Percentiles rank a stretch among this genome's conserved stretches.
Evolutionary conservation across 169 alveolate species (phyloP).

Genomic region (Plasmodium billcollinsi): DNA sequence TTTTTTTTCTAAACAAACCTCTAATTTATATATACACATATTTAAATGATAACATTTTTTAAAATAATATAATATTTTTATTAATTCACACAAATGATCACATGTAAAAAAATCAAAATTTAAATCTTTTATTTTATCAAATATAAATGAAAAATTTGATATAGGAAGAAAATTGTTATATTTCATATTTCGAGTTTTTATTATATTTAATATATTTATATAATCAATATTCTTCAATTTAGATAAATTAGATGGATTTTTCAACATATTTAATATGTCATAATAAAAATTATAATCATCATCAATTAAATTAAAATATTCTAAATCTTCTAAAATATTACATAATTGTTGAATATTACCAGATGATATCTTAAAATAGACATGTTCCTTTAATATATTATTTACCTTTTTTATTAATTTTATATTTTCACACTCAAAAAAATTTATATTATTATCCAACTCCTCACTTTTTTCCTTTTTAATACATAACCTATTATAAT

Average conservation of each 20-base stretch:
- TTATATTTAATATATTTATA: slow-evolving; percentile 60
- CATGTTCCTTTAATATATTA: slow-evolving; percentile 1
- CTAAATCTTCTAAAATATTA: slow-evolving; percentile 56
- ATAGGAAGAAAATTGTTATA: slow-evolving; percentile 30
- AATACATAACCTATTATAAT: background rate
- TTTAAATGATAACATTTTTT: slow-evolving; percentile 62
- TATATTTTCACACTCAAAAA: background rate
- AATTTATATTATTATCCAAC: background rate
- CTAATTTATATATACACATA: slow-evolving; percentile 61
- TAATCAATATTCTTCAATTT: slow-evolving; percentile 37
- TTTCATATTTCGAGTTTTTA: slow-evolving; percentile 59
- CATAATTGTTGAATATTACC: slow-evolving; percentile 64
- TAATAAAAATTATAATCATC: slow-evolving; percentile 65
- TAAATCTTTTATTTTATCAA: slow-evolving; percentile 33
- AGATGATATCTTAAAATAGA: slow-evolving; percentile 35
- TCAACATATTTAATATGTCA: slow-evolving; percentile 44
- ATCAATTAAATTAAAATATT: slow-evolving; percentile 60
- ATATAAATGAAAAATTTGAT: slow-evolving; percentile 49
- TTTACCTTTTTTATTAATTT: slow-evolving; percentile 20
- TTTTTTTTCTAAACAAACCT: slow-evolving; percentile 16
- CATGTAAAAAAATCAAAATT: slow-evolving; percentile 5
- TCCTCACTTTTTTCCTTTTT: background rate
- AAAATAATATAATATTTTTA: slow-evolving; percentile 46
- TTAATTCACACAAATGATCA: slow-evolving; percentile 50
- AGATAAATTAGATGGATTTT: background rate